Conservation (phyloP, 2,329 filamentous ascomycete species). For the Exophiala xenobiotica region DNA sequence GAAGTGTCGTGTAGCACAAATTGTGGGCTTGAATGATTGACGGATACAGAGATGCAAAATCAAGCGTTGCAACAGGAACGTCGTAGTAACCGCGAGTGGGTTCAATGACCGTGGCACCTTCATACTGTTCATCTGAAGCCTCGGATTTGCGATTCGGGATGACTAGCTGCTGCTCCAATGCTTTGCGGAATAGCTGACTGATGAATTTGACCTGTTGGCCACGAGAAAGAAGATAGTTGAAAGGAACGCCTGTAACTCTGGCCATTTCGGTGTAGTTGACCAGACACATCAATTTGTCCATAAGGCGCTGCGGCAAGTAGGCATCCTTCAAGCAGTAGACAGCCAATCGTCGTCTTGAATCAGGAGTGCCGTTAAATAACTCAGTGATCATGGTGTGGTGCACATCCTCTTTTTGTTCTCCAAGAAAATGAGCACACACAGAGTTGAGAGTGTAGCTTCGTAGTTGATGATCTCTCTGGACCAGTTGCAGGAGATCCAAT, state of each 20-base stretch:
- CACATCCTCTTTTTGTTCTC: slow-evolving; percentile 97
- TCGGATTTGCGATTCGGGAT: slow-evolving; percentile 81
- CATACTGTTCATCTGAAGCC: slow-evolving; percentile 81
- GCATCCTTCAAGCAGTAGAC: slow-evolving; percentile 98
- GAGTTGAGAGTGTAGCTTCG: slow-evolving; percentile 97
- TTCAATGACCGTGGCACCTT: slow-evolving; percentile 97
- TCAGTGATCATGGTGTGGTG: slow-evolving; percentile 99
- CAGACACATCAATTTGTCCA: slow-evolving; percentile 98
- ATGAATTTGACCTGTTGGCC: slow-evolving; percentile 98
- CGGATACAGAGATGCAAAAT: slow-evolving; percentile 97
- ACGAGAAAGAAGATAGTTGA: slow-evolving; percentile 87
- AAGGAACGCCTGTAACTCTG: slow-evolving; percentile 96
- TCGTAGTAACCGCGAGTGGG: slow-evolving; percentile 91
- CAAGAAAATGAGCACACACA: slow-evolving; percentile 89
- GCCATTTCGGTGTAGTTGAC: slow-evolving; percentile 99
- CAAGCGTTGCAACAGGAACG: slow-evolving; percentile 90
- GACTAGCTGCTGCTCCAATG: slow-evolving; percentile 86
- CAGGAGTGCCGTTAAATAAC: slow-evolving; percentile 91
- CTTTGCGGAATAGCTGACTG: slow-evolving; percentile 94
- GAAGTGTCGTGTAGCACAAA: slow-evolving; percentile 90
- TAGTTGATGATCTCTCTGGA: slow-evolving; percentile 91
- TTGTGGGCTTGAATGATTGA: slow-evolving; percentile 99
- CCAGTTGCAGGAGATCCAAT: slow-evolving; percentile 87
- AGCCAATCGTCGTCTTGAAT: slow-evolving; percentile 84
- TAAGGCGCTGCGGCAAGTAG: slow-evolving; percentile 86